A percentile compares a stretch with the other conserved stretches of the same genome.
Conservation (phyloP, 1,284 basidiomycete genomes). For the Leccinum fallax region DNA sequence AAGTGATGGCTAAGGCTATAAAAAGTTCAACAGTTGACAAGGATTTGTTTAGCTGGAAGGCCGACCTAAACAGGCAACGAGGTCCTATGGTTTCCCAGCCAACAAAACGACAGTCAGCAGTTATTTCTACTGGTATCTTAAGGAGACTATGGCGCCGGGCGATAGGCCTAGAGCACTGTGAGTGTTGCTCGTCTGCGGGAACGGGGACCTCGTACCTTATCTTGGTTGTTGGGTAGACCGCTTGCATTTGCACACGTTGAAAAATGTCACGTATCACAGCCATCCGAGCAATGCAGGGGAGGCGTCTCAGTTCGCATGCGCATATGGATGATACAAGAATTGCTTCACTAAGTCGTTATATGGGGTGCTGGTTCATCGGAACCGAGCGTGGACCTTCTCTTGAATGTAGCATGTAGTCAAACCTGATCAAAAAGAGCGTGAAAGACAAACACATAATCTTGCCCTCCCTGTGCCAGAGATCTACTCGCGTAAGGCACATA, state of each 20-base stretch:
- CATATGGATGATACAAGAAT: not conserved
- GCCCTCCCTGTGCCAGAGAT: not conserved
- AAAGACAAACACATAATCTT: not conserved
- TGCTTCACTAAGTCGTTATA: not conserved
- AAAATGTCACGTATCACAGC: not conserved
- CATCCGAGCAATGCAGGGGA: not conserved
- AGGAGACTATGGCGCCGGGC: not conserved
- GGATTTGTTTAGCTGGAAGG: conserved; percentile 1
- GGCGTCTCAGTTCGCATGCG: not conserved
- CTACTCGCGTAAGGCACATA: not conserved
- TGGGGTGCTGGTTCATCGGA: not conserved
- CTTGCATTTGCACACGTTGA: not conserved
- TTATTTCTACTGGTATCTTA: conserved; percentile 12
- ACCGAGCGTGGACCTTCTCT: not conserved
- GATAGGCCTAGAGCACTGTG: not conserved
- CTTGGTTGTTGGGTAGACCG: conserved; percentile 2
- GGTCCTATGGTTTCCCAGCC: not conserved
- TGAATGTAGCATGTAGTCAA: not conserved
- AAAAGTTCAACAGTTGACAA: not conserved
- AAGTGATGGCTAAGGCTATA: not conserved
- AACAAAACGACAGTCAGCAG: not conserved
- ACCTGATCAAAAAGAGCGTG: not conserved
- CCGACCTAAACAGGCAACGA: not conserved
- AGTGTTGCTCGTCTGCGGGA: conserved; percentile 5
- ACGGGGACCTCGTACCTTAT: conserved; percentile 2